These are phyloP conservation scores for Cryphonectria parasitica DNA, from an alignment of 2,329 filamentous ascomycete genomes.

Conservation along the genomic window DNA sequence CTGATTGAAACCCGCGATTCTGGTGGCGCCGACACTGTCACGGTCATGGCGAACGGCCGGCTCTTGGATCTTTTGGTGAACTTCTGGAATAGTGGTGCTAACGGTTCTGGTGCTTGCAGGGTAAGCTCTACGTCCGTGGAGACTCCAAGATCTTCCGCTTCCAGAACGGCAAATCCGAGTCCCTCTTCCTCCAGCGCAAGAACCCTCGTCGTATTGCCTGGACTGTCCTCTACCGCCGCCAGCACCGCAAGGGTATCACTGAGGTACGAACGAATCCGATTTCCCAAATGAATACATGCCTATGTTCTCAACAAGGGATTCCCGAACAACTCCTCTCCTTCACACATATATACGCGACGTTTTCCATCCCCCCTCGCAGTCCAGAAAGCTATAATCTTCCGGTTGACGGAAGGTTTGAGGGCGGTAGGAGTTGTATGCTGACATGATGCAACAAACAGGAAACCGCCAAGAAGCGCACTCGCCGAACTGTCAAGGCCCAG, in stretches of 20 bases:
- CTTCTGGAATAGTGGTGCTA: slow-evolving; percentile 33
- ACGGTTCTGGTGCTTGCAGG: slow-evolving; percentile 59
- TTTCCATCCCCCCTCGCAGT: background rate
- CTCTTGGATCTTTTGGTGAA: background rate
- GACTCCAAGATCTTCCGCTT: slow-evolving; percentile 99
- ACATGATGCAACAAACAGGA: slow-evolving; percentile 67
- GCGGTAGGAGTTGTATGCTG: slow-evolving; percentile 37
- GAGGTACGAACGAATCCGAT: slow-evolving; percentile 72
- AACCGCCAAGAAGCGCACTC: slow-evolving; percentile 99
- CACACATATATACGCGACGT: background rate
- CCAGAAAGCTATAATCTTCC: background rate
- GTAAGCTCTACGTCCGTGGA: slow-evolving; percentile 99
- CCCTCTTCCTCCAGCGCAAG: slow-evolving; percentile 99
- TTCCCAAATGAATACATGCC: slow-evolving; percentile 20
- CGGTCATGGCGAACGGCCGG: slow-evolving; percentile 5
- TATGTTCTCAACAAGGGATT: background rate
- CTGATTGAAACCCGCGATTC: background rate
- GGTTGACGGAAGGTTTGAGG: background rate
- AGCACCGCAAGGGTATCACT: slow-evolving; percentile 99
- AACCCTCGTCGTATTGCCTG: slow-evolving; percentile 99
- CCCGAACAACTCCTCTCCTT: slow-evolving; percentile 8
- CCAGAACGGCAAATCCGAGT: slow-evolving; percentile 99
- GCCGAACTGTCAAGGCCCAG: slow-evolving; percentile 97
- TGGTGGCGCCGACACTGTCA: background rate
- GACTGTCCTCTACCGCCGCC: slow-evolving; percentile 97